Conservation (phyloP, 768 basidiomycete genomes). For the Termitomyces sp. region DNA sequence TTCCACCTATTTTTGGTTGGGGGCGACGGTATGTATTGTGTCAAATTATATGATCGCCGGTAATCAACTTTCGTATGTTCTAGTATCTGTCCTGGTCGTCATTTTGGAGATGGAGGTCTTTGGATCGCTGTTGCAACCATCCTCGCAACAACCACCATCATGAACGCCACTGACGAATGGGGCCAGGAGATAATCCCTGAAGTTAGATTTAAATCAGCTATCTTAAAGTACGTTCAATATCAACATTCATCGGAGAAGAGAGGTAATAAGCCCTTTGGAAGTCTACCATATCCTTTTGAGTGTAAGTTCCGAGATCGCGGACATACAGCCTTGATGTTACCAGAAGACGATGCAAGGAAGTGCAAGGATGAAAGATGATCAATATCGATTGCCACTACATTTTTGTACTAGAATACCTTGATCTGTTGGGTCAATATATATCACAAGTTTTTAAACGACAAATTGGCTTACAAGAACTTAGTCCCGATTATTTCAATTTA, state of each 20-base stretch:
- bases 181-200: slow-evolving; percentile 19
- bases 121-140: slow-evolving; percentile 20
- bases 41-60: background rate
- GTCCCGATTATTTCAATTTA: slow-evolving; percentile 27
- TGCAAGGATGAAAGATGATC: background rate
- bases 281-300: background rate
- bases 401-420: background rate
- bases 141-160: slow-evolving; percentile 22
- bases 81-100: slow-evolving; percentile 20
- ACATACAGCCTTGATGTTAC: background rate
- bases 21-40: slow-evolving; percentile 22
- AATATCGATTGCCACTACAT: background rate
- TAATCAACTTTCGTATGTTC: background rate
- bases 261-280: background rate
- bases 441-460: background rate
- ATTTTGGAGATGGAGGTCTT: slow-evolving; percentile 19
- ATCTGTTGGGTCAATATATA: background rate
- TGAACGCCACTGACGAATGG: slow-evolving; percentile 17
- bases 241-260: background rate
- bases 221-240: slow-evolving; percentile 2
- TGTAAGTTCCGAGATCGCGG: background rate
- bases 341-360: background rate
- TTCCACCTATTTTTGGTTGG: slow-evolving; percentile 25
- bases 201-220: background rate
- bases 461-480: background rate